Conservation (phyloP, 169 alveolate species). For the Eimeria mitis region DNA sequence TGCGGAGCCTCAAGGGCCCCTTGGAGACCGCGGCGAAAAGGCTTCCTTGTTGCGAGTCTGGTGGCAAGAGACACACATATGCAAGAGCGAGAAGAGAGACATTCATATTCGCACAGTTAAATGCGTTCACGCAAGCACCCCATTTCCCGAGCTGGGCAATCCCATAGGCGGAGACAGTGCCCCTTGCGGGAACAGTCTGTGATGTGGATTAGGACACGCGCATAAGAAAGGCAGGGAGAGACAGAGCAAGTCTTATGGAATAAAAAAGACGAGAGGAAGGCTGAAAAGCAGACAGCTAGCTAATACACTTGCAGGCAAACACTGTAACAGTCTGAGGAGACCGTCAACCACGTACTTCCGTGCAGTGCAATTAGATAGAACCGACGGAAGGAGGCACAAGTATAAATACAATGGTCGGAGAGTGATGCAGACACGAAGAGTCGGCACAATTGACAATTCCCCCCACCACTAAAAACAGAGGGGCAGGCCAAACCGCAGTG, state of each 20-base stretch:
- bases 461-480: not conserved
- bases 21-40: constrained; percentile 20
- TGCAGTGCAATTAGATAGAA: not conserved
- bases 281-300: not conserved
- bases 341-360: not conserved
- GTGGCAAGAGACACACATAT: not conserved
- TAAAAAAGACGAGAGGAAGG: not conserved
- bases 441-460: not conserved
- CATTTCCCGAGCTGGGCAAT: not conserved
- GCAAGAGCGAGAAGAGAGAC: not conserved
- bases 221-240: not conserved
- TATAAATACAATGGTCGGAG: not conserved
- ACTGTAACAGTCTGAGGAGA: not conserved
- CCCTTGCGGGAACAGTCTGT: not conserved
- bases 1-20: constrained; percentile 46
- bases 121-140: not conserved
- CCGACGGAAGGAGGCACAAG: not conserved
- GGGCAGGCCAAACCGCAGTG: not conserved
- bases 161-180: not conserved
- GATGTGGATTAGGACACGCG: not conserved
- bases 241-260: not conserved
- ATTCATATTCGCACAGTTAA: not conserved
- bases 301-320: not conserved
- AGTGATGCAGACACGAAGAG: not conserved
- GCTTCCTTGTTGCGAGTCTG: constrained; percentile 32